Conservation (phyloP, 2,329 filamentous ascomycete species). For the Cryphonectria naterciae region DNA sequence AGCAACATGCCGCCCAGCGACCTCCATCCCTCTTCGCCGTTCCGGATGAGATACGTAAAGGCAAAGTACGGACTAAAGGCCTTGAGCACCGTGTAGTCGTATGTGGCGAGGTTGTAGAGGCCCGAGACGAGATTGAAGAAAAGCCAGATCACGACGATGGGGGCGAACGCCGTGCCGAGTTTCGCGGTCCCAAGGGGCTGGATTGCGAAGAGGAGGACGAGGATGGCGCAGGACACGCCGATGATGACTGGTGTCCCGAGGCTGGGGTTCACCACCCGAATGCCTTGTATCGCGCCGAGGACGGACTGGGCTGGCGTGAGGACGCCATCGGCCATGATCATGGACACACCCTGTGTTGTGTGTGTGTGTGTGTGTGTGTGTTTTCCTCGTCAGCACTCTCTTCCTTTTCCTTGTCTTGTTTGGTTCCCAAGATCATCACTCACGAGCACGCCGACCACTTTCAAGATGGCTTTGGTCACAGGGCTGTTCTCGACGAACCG, state of each 20-base stretch:
- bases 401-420: not conserved
- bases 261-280: slow-evolving; percentile 60
- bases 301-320: slow-evolving; percentile 73
- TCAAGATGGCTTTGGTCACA: slow-evolving; percentile 57
- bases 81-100: slow-evolving; percentile 58
- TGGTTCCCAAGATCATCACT: not conserved
- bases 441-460: slow-evolving; percentile 63
- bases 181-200: slow-evolving; percentile 68
- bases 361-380: not conserved
- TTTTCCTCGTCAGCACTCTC: not conserved
- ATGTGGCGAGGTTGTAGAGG: slow-evolving; percentile 62
- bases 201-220: slow-evolving; percentile 65
- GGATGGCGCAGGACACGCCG: slow-evolving; percentile 66
- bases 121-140: slow-evolving; percentile 65
- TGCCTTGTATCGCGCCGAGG: slow-evolving; percentile 69
- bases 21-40: slow-evolving; percentile 64
- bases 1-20: slow-evolving; percentile 73
- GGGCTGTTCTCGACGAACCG: slow-evolving; percentile 60
- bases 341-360: slow-evolving; percentile 55
- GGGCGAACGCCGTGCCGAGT: slow-evolving; percentile 65
- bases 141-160: slow-evolving; percentile 70
- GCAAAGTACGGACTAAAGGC: slow-evolving; percentile 64
- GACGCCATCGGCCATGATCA: slow-evolving; percentile 70
- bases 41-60: slow-evolving; percentile 62
- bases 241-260: slow-evolving; percentile 62